Conservation (phyloP, 1,284 basidiomycete genomes). For the Xerocomus amazonicus region DNA sequence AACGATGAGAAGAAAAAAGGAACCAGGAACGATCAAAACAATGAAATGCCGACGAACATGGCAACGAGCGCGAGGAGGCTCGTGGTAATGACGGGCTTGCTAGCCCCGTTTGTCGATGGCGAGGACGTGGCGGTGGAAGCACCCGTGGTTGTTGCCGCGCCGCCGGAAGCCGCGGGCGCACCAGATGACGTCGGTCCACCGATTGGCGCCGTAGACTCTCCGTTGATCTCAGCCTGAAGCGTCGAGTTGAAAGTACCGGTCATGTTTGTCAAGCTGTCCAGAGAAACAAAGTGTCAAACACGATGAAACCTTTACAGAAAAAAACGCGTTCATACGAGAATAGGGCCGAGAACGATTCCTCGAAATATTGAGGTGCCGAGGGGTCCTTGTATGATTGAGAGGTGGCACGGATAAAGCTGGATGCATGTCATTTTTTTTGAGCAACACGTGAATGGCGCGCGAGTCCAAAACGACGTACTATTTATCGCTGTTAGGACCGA, state of each 20-base stretch:
- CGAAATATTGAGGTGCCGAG: constrained; percentile 48
- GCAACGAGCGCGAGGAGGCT: constrained; percentile 20
- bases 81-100: constrained; percentile 19
- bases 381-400: constrained; percentile 54
- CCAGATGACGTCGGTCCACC: constrained; percentile 24
- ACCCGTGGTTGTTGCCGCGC: constrained; percentile 3
- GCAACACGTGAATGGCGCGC: too few relatives aligned
- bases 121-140: constrained; percentile 8
- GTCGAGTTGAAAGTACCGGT: constrained; percentile 56
- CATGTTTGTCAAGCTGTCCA: constrained; percentile 56
- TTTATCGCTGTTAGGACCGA: constrained; percentile 56
- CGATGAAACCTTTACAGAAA: neutral
- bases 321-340: constrained; percentile 50
- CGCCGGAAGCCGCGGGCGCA: neutral
- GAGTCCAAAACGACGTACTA: constrained; percentile 43
- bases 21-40: constrained; percentile 16
- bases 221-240: constrained; percentile 53
- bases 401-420: constrained; percentile 72
- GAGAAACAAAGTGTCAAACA: neutral
- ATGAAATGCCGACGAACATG: constrained; percentile 16
- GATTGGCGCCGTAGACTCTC: constrained; percentile 54
- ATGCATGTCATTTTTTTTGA: too few relatives aligned
- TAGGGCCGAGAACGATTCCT: constrained; percentile 77
- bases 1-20: neutral
- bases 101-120: constrained; percentile 17